These are phyloP conservation scores for Camellia oleifera DNA, from an alignment of 179 eudicot species.

Conservation along the genomic window DNA sequence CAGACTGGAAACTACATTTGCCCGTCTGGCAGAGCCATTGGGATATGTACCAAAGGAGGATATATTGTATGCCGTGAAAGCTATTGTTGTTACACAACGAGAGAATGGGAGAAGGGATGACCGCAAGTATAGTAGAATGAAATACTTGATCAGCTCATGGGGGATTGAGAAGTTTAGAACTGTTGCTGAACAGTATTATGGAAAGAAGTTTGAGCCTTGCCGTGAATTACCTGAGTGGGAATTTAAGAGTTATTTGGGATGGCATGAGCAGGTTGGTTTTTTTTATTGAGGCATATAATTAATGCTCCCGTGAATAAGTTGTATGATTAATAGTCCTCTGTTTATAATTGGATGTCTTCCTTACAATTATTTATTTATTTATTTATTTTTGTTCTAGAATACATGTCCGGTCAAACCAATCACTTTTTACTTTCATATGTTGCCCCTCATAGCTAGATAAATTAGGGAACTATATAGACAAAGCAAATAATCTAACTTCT, in stretches of 20 bases:
- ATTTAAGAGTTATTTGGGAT: constrained; percentile 91
- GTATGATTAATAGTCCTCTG: not conserved
- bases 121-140: constrained; percentile 95
- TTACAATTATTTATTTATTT: not conserved
- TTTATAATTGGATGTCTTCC: not conserved
- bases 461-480: not conserved
- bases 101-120: constrained; percentile 99
- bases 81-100: constrained; percentile 95
- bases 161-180: constrained; percentile 93
- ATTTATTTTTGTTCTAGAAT: not conserved
- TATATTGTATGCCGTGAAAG: constrained; percentile 92
- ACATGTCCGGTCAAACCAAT: not conserved
- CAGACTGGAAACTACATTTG: constrained; percentile 84
- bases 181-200: constrained; percentile 89
- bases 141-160: constrained; percentile 91
- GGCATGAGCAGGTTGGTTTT: constrained; percentile 90
- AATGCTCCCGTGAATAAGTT: not conserved
- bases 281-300: not conserved
- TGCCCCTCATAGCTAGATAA: not conserved
- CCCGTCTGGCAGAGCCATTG: constrained; percentile 92
- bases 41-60: constrained; percentile 99
- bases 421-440: not conserved
- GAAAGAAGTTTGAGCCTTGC: constrained; percentile 84
- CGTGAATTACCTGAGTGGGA: constrained; percentile 97
- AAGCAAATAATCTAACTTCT: not conserved